A percentile compares a stretch with the other conserved stretches of the same genome.
Evolutionary conservation across 345 rosid genomes (phyloP).

Genomic region (Citrus maxima): DNA sequence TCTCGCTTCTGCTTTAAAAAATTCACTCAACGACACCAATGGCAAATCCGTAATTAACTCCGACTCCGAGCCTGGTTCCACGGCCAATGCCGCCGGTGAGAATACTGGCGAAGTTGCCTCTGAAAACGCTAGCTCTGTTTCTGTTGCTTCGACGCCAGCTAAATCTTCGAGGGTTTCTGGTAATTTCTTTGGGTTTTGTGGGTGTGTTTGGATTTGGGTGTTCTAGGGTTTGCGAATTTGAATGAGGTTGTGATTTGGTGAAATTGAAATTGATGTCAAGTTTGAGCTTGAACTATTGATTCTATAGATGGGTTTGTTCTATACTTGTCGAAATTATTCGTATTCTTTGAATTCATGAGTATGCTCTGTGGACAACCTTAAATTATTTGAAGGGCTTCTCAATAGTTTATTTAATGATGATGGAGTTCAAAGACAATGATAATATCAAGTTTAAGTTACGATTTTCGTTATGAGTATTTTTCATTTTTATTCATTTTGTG

Average conservation of each 20-base stretch:
- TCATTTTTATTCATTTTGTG: neutral
- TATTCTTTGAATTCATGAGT: neutral
- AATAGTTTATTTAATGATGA: neutral
- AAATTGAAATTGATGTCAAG: neutral
- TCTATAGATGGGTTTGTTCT: neutral
- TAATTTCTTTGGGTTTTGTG: neutral
- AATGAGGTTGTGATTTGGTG: neutral
- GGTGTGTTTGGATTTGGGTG: neutral
- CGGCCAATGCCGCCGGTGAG: neutral
- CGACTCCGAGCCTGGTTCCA: neutral
- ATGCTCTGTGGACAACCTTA: neutral
- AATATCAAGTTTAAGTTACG: neutral
- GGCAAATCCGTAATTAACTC: neutral
- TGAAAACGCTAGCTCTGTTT: constrained; percentile 1
- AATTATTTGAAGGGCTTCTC: neutral
- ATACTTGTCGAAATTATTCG: neutral
- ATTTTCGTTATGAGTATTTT: neutral
- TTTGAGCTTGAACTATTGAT: neutral
- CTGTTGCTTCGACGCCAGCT: neutral
- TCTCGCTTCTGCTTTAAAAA: neutral
- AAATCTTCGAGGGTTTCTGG: constrained; percentile 10
- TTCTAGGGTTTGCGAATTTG: constrained; percentile 12
- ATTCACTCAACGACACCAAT: neutral
- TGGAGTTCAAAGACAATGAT: neutral
- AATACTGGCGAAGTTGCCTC: neutral